Evolutionary conservation across 2,329 filamentous ascomycete species (phyloP).

Genomic region (Diaporthe batatas): DNA sequence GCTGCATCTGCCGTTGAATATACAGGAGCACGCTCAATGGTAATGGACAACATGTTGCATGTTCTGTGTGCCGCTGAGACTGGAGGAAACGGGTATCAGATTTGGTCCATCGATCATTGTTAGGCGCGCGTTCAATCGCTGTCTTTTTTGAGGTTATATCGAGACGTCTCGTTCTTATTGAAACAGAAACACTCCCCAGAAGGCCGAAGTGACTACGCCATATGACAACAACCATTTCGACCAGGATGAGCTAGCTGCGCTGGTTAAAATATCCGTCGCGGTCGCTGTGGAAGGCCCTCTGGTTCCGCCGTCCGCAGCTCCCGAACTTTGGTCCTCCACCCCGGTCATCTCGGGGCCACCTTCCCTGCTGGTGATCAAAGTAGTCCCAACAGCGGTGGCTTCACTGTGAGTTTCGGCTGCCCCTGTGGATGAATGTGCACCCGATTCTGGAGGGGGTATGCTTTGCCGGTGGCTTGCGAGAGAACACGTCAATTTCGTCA

Average conservation of each 20-base stretch:
- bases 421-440: no score
- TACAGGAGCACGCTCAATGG: conserved; percentile 8
- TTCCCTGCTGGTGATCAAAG: not conserved
- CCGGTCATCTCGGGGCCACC: not conserved
- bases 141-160: not conserved
- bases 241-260: not conserved
- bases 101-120: not conserved
- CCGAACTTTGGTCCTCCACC: not conserved
- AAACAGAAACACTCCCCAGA: not conserved
- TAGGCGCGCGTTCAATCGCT: not conserved
- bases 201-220: not conserved
- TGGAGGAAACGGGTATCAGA: not conserved
- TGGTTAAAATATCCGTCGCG: not conserved
- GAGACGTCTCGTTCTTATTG: not conserved
- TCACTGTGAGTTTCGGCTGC: not conserved
- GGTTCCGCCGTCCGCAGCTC: not conserved
- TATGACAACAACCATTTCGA: not conserved
- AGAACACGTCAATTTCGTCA: not conserved
- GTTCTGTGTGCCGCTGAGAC: not conserved
- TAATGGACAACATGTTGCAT: not conserved
- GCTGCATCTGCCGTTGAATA: conserved; percentile 48
- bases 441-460: not conserved
- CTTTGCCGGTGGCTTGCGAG: not conserved
- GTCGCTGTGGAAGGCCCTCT: not conserved
- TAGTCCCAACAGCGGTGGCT: not conserved